Conservation (phyloP, 2,329 filamentous ascomycete genomes). For the Colletotrichum sp. region DNA sequence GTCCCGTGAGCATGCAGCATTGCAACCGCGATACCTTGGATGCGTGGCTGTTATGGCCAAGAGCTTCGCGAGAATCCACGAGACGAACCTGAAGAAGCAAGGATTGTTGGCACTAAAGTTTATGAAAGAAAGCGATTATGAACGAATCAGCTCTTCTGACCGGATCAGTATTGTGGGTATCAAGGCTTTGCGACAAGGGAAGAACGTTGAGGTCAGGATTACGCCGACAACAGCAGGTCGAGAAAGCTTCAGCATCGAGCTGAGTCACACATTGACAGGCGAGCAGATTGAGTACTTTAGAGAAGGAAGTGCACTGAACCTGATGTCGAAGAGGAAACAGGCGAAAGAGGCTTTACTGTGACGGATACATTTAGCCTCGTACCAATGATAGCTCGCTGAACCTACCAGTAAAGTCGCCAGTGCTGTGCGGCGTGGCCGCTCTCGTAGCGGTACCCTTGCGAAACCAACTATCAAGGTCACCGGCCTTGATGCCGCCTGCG, state of each 20-base stretch:
- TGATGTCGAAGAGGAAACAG: not conserved
- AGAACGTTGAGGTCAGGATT: not conserved
- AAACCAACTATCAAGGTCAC: no score
- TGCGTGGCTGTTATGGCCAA: conserved; percentile 82
- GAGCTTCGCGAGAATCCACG: conserved; percentile 87
- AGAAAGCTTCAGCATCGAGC: not conserved
- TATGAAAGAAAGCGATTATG: conserved; percentile 25
- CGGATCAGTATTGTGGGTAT: not conserved
- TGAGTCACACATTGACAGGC: not conserved
- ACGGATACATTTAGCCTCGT: no score
- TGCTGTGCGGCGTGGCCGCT: no score
- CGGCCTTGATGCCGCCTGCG: no score
- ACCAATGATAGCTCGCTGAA: no score
- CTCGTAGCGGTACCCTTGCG: no score
- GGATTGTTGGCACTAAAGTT: conserved; percentile 60
- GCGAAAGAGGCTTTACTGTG: no score
- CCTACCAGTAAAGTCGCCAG: no score
- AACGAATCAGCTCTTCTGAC: not conserved
- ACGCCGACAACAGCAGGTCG: not conserved
- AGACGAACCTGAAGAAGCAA: conserved; percentile 94
- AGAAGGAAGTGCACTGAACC: not conserved
- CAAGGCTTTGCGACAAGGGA: not conserved
- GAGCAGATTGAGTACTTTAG: not conserved
- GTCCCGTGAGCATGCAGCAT: conserved; percentile 84
- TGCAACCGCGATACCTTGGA: conserved; percentile 84